phyloP scores from a whole-genome alignment of 108 stramenopile genomes.

The Skeletonema marinoi region DNA sequence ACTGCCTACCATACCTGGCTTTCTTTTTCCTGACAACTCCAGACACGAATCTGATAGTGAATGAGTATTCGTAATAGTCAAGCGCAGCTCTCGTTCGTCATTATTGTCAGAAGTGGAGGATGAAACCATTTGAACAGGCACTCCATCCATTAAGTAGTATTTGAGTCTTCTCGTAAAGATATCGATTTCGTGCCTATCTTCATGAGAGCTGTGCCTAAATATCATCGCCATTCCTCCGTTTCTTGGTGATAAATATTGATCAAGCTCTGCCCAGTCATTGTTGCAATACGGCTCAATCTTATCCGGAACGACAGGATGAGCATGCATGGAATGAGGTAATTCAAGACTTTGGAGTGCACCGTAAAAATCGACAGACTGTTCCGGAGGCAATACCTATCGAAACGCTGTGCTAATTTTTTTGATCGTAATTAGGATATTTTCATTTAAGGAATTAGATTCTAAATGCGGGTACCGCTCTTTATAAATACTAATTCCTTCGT shows the following conservation, averaged over 20 bases:
- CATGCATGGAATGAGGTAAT: constrained; percentile 46
- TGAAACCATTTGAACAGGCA: constrained; percentile 30
- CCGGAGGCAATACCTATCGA: constrained; percentile 47
- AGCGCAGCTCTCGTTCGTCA: constrained; percentile 36
- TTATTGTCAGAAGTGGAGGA: constrained; percentile 1
- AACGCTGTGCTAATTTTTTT: too few species aligned
- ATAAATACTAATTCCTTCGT: too few species aligned
- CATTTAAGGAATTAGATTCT: too few species aligned
- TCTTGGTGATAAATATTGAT: constrained; percentile 16
- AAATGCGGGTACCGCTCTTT: too few species aligned
- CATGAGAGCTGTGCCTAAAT: constrained; percentile 22
- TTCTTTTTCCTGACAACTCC: constrained; percentile 25
- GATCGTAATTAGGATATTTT: too few species aligned
- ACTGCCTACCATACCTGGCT: constrained; percentile 38
- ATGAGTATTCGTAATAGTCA: constrained; percentile 14
- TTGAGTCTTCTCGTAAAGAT: constrained; percentile 41
- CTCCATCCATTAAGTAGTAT: constrained; percentile 48
- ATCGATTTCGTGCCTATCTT: constrained; percentile 46
- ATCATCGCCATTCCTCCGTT: constrained; percentile 34
- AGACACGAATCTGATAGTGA: constrained; percentile 18
- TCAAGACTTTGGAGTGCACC: constrained; percentile 52
- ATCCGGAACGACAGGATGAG: constrained; percentile 44
- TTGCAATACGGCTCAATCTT: constrained; percentile 38
- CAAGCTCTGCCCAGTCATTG: constrained; percentile 35
- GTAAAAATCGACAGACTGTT: constrained; percentile 50